phyloP scores from a whole-genome alignment of 2,329 filamentous ascomycete species.

The Dactylonectria estremocensis region DNA sequence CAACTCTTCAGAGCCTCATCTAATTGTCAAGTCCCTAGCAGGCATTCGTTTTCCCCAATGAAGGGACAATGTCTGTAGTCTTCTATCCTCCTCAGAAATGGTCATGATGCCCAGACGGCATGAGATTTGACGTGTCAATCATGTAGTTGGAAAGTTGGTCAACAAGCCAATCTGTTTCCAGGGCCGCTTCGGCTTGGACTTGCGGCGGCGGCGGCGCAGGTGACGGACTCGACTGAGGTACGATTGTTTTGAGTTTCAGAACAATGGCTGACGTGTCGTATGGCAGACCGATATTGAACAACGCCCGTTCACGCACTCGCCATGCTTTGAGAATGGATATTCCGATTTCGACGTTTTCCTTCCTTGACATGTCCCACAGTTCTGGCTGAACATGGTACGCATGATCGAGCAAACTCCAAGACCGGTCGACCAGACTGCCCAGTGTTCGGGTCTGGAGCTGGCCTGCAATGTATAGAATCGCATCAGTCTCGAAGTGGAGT shows the following conservation, averaged over 20 bases:
- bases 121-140: background rate
- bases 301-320: conserved; percentile 16
- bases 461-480: conserved; percentile 23
- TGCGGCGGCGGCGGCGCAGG: background rate
- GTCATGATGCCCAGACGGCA: background rate
- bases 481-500: conserved; percentile 27
- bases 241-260: background rate
- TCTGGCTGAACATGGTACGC: conserved; percentile 22
- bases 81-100: background rate
- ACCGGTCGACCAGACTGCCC: conserved; percentile 21
- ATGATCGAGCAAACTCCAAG: conserved; percentile 23
- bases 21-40: background rate
- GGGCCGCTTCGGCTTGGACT: background rate
- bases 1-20: background rate
- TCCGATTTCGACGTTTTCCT: conserved; percentile 9
- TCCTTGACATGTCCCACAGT: conserved; percentile 23
- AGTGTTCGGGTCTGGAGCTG: conserved; percentile 20
- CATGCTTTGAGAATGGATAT: conserved; percentile 20
- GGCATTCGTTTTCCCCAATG: background rate
- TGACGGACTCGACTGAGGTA: conserved; percentile 18
- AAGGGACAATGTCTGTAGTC: background rate
- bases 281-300: conserved; percentile 4
- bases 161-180: background rate
- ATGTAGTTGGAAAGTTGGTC: background rate
- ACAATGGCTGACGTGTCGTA: conserved; percentile 14